Conservation (phyloP, 805 yeast genomes). For the Metschnikowia noctiluminum region DNA sequence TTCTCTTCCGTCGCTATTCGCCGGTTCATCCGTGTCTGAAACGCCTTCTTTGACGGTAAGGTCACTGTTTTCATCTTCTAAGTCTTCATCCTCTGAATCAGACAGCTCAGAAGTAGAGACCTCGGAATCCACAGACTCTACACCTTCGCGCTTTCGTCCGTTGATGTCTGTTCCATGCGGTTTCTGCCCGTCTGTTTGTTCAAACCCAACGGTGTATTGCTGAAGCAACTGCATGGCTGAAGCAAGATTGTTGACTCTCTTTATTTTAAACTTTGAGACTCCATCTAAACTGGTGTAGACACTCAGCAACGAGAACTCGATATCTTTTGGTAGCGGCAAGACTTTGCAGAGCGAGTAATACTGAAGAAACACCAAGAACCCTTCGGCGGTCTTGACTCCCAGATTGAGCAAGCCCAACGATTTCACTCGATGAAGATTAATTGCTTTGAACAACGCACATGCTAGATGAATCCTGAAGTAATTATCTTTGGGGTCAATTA, state of each 20-base stretch:
- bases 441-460: slow-evolving; percentile 24
- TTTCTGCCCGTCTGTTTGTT: not conserved
- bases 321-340: slow-evolving; percentile 61
- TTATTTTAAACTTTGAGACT: slow-evolving; percentile 26
- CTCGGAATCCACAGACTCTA: slow-evolving; percentile 20
- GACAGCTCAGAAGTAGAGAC: slow-evolving; percentile 8
- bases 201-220: slow-evolving; percentile 4
- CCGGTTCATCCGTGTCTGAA: slow-evolving; percentile 12
- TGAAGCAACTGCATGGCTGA: slow-evolving; percentile 14
- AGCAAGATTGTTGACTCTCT: slow-evolving; percentile 30
- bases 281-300: slow-evolving; percentile 32
- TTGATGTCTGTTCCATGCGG: slow-evolving; percentile 4
- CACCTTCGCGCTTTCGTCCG: slow-evolving; percentile 23
- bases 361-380: slow-evolving; percentile 60
- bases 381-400: slow-evolving; percentile 18
- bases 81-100: slow-evolving; percentile 8
- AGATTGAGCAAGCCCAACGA: slow-evolving; percentile 4
- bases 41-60: no score
- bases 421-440: slow-evolving; percentile 14
- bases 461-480: slow-evolving; percentile 67
- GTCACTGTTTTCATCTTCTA: not conserved
- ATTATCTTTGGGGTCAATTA: slow-evolving; percentile 61
- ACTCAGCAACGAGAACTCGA: slow-evolving; percentile 49
- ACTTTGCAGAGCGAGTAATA: slow-evolving; percentile 64
- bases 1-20: not conserved